These are phyloP conservation scores for Rutstroemia sp. DNA, from an alignment of 2,329 filamentous ascomycete species.

Conservation along the genomic window DNA sequence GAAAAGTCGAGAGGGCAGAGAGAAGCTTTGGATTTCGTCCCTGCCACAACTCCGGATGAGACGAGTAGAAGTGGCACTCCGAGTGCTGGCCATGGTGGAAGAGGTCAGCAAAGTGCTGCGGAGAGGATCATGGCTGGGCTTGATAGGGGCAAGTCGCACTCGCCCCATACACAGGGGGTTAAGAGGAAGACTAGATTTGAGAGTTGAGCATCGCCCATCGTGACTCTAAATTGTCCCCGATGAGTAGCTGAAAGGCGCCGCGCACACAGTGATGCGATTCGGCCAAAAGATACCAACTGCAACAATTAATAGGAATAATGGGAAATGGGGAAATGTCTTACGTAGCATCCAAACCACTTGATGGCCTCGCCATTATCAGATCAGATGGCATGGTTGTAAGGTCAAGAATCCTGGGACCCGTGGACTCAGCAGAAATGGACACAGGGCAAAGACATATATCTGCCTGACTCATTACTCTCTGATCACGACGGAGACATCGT, in stretches of 20 bases:
- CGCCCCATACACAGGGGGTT: slow-evolving; percentile 25
- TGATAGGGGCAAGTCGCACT: slow-evolving; percentile 26
- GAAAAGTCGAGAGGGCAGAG: slow-evolving; percentile 26
- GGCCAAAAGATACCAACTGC: too few relatives aligned
- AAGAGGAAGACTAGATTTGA: slow-evolving; percentile 31
- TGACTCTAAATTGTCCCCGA: background rate
- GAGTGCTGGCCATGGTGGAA: slow-evolving; percentile 12
- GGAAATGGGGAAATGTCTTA: too few relatives aligned
- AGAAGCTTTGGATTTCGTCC: slow-evolving; percentile 28
- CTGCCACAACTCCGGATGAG: slow-evolving; percentile 21
- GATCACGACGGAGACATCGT: background rate
- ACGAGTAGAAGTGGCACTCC: slow-evolving; percentile 21
- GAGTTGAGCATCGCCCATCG: slow-evolving; percentile 17
- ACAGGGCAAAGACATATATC: background rate
- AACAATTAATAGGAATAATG: too few relatives aligned
- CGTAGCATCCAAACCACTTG: too few relatives aligned
- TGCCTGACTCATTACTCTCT: background rate
- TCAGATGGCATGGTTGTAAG: too few relatives aligned
- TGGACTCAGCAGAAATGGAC: too few relatives aligned
- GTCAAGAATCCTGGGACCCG: too few relatives aligned
- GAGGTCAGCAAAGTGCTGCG: slow-evolving; percentile 25
- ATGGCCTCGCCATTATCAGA: too few relatives aligned
- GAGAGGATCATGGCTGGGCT: slow-evolving; percentile 30
- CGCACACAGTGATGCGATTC: too few relatives aligned
- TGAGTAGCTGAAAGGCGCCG: background rate